Evolutionary conservation across 2,329 filamentous ascomycete genomes (phyloP).

Genomic region (Venturia effusa): DNA sequence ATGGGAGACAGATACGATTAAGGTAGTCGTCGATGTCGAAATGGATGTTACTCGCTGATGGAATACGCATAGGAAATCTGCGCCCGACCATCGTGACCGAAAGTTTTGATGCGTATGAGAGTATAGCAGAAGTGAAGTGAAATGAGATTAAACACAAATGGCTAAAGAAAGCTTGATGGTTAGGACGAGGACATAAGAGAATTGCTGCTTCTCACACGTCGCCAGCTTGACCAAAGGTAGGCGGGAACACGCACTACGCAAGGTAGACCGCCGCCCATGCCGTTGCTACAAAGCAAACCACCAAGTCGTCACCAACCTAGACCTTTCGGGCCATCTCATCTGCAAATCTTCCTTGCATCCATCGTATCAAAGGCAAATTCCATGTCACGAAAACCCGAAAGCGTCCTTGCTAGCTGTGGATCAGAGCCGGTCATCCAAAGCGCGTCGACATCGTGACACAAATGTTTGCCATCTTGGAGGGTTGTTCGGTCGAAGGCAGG

Average conservation of each 20-base stretch:
- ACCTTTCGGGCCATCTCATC: not conserved
- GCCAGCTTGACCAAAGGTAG: not conserved
- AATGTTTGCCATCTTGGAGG: not conserved
- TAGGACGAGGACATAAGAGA: not conserved
- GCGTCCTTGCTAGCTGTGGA: not conserved
- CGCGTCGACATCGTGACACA: not conserved
- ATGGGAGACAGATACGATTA: slow-evolving; percentile 58
- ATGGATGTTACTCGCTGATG: slow-evolving; percentile 19
- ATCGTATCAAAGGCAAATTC: not conserved
- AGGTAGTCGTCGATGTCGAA: slow-evolving; percentile 71
- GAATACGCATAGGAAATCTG: not conserved
- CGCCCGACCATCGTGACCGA: not conserved
- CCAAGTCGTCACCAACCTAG: not conserved
- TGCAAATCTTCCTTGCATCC: not conserved
- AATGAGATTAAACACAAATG: not conserved
- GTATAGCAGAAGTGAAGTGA: not conserved
- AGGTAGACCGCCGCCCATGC: too few relatives aligned
- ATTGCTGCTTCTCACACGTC: not conserved
- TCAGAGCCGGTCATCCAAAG: not conserved
- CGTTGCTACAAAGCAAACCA: too few relatives aligned
- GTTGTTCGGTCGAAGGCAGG: not conserved
- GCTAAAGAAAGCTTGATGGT: not conserved
- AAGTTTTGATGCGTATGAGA: not conserved
- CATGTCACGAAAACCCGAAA: not conserved
- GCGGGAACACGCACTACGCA: too few relatives aligned